These are phyloP conservation scores for Exutisphaerella laricina DNA, from an alignment of 2,329 filamentous ascomycete species.

Conservation along the genomic window DNA sequence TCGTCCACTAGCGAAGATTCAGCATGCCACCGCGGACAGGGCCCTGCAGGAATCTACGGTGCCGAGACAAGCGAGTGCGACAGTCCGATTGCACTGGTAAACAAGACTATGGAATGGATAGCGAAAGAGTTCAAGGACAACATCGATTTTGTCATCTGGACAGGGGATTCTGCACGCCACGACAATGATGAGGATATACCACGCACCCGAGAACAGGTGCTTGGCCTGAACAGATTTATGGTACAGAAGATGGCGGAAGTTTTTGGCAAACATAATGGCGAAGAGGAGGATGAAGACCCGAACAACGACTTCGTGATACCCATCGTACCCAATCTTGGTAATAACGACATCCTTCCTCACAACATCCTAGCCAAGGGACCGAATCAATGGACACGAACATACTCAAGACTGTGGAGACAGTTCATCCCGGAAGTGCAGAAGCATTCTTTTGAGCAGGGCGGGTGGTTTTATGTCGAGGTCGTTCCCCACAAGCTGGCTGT, in stretches of 20 bases:
- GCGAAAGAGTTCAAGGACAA: constrained; percentile 38
- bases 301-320: constrained; percentile 63
- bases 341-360: constrained; percentile 96
- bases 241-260: constrained; percentile 70
- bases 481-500: constrained; percentile 80
- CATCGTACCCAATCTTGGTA: constrained; percentile 84
- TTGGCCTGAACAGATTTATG: constrained; percentile 68
- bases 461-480: constrained; percentile 92
- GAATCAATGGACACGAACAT: constrained; percentile 76
- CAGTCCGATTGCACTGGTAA: constrained; percentile 69
- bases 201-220: constrained; percentile 68
- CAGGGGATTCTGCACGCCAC: constrained; percentile 37
- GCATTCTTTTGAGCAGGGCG: constrained; percentile 84
- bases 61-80: constrained; percentile 87
- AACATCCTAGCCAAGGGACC: constrained; percentile 85
- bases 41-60: constrained; percentile 74
- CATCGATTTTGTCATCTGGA: constrained; percentile 39
- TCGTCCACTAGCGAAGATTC: constrained; percentile 62
- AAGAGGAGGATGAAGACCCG: constrained; percentile 43
- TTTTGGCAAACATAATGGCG: constrained; percentile 56
- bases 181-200: constrained; percentile 53
- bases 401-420: constrained; percentile 69
- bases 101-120: constrained; percentile 90
- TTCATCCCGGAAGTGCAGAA: constrained; percentile 92
- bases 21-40: constrained; percentile 74